A percentile compares a stretch with the other conserved stretches of the same genome.
Conservation (phyloP, 495 filamentous ascomycete species). For the Trichoderma parareesei region DNA sequence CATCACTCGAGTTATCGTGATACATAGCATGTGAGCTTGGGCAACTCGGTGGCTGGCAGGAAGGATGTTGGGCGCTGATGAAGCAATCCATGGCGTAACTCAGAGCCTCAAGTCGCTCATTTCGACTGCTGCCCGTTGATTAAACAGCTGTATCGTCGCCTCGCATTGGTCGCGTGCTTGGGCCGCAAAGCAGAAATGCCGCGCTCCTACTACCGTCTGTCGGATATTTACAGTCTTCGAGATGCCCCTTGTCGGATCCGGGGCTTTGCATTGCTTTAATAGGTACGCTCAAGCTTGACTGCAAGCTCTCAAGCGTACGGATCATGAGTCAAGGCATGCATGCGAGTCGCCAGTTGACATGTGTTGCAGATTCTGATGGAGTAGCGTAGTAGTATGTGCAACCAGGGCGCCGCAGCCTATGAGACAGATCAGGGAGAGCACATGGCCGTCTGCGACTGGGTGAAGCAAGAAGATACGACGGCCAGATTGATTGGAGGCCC, state of each 20-base stretch:
- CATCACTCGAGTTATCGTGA: neutral
- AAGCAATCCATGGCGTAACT: neutral
- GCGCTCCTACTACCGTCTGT: neutral
- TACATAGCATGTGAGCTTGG: too few species aligned
- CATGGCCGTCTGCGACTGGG: neutral
- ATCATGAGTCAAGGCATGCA: neutral
- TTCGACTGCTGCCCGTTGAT: neutral
- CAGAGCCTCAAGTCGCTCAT: neutral
- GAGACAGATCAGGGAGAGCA: neutral
- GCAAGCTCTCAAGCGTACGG: neutral
- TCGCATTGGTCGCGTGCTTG: neutral
- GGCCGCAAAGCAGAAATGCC: slow-evolving; percentile 3
- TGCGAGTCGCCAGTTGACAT: neutral
- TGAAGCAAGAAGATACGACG: neutral
- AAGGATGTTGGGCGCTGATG: neutral
- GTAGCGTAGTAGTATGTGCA: too few species aligned
- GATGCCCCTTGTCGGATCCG: neutral
- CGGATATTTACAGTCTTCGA: neutral
- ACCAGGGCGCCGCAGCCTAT: neutral
- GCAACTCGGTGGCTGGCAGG: too few species aligned
- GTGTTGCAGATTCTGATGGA: neutral
- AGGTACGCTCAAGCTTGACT: neutral
- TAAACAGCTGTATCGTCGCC: neutral
- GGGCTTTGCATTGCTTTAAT: neutral
- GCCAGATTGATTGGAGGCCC: neutral